Percentiles rank a stretch among this genome's conserved stretches.
These are phyloP conservation scores for Elaphomyces granulatus DNA, from an alignment of 495 filamentous ascomycete species.

Conservation along the genomic window DNA sequence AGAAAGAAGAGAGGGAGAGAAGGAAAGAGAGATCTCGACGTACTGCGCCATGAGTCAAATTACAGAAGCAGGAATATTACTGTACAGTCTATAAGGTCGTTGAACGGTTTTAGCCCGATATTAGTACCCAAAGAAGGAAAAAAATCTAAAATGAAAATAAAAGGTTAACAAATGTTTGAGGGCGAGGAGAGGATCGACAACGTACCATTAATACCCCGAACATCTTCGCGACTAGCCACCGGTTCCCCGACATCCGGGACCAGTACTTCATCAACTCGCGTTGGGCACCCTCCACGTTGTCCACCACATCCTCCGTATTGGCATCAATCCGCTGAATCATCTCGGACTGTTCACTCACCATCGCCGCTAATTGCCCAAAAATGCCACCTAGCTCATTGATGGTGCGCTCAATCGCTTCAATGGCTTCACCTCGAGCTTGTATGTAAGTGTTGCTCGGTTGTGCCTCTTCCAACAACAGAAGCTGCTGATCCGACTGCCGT, in stretches of 20 bases:
- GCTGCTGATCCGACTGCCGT: slow-evolving; percentile 66
- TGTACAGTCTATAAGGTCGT: background rate
- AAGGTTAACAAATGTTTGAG: background rate
- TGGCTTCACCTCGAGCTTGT: slow-evolving; percentile 84
- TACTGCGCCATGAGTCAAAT: no score
- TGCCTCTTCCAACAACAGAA: slow-evolving; percentile 90
- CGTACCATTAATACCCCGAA: slow-evolving; percentile 73
- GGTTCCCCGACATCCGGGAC: slow-evolving; percentile 80
- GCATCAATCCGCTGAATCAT: slow-evolving; percentile 90
- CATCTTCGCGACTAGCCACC: slow-evolving; percentile 98
- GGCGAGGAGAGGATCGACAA: slow-evolving; percentile 3
- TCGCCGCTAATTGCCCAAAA: slow-evolving; percentile 89
- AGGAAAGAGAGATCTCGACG: background rate
- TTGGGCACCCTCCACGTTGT: slow-evolving; percentile 93
- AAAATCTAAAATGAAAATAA: slow-evolving; percentile 1
- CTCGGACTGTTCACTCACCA: slow-evolving; percentile 95
- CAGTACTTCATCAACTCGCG: slow-evolving; percentile 92
- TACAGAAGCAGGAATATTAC: background rate
- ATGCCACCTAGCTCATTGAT: slow-evolving; percentile 91
- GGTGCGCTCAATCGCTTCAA: slow-evolving; percentile 91
- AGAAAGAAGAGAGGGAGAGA: background rate
- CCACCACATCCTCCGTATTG: slow-evolving; percentile 91
- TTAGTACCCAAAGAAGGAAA: slow-evolving; percentile 3
- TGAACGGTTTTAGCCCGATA: background rate
- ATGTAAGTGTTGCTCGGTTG: slow-evolving; percentile 78